These are phyloP conservation scores for Neurospora discreta DNA, from an alignment of 495 filamentous ascomycete species.

Conservation along the genomic window DNA sequence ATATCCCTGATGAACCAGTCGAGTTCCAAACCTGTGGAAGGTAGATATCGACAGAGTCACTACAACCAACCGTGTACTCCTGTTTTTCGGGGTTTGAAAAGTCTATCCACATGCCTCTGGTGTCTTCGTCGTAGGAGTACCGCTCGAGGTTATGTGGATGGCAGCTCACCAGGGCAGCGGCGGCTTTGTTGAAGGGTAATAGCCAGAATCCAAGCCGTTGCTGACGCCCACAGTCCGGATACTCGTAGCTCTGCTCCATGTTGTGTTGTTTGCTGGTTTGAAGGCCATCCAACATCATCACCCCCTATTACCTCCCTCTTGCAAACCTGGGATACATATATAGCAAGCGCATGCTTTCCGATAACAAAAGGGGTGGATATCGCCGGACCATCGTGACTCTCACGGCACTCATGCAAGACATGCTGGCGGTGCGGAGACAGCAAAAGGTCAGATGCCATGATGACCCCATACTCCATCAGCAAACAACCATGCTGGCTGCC, in stretches of 20 bases:
- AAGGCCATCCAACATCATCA: background rate
- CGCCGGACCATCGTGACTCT: background rate
- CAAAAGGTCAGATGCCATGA: background rate
- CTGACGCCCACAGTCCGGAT: background rate
- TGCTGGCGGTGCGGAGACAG: background rate
- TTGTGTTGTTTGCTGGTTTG: background rate
- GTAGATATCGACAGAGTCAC: slow-evolving; percentile 13
- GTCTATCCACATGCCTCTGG: slow-evolving; percentile 14
- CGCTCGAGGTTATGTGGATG: background rate
- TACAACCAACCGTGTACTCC: slow-evolving; percentile 12
- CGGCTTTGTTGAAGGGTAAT: slow-evolving; percentile 9
- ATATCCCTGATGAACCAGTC: slow-evolving; percentile 12
- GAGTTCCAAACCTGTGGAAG: slow-evolving; percentile 10
- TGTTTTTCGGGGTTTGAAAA: slow-evolving; percentile 8
- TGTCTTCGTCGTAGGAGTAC: slow-evolving; percentile 5
- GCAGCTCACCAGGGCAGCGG: slow-evolving; percentile 4
- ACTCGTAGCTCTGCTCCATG: background rate
- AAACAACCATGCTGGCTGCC: background rate
- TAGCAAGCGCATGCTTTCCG: background rate
- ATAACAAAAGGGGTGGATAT: background rate
- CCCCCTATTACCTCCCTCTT: background rate
- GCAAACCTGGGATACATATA: background rate
- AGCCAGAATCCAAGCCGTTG: slow-evolving; percentile 12
- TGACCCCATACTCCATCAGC: background rate
- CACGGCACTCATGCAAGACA: background rate